Evolutionary conservation across 352 stramenopile genomes (phyloP).

Genomic region (Phytopythium helicoides): DNA sequence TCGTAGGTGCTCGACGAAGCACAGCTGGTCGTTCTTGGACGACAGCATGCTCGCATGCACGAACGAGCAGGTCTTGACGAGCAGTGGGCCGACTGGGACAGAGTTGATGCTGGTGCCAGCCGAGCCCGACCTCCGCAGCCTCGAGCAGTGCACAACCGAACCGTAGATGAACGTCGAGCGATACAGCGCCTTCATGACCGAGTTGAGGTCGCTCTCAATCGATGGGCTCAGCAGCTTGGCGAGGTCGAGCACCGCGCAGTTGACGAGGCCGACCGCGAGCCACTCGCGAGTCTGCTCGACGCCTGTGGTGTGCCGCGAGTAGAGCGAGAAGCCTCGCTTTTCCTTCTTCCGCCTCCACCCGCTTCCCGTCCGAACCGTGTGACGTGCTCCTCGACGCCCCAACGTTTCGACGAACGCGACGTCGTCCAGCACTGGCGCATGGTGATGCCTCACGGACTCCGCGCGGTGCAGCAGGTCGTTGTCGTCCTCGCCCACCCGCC

Average conservation of each 20-base stretch:
- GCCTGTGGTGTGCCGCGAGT: too few relatives aligned
- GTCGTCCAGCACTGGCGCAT: slow-evolving; percentile 9
- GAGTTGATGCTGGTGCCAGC: too few relatives aligned
- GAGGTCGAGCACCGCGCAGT: slow-evolving; percentile 21
- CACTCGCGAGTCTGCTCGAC: slow-evolving; percentile 25
- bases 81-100: slow-evolving; percentile 9
- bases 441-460: slow-evolving; percentile 13
- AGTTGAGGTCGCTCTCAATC: slow-evolving; percentile 33
- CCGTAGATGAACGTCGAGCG: slow-evolving; percentile 47
- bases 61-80: slow-evolving; percentile 37
- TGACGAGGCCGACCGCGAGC: slow-evolving; percentile 19
- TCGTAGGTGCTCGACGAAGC: slow-evolving; percentile 31
- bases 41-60: slow-evolving; percentile 23
- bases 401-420: background rate
- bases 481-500: slow-evolving; percentile 26
- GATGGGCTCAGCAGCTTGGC: slow-evolving; percentile 14
- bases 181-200: slow-evolving; percentile 33
- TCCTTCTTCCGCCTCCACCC: slow-evolving; percentile 33
- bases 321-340: slow-evolving; percentile 22
- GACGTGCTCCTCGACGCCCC: background rate
- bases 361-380: slow-evolving; percentile 12
- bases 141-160: slow-evolving; percentile 25
- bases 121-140: too few relatives aligned
- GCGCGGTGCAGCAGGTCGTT: slow-evolving; percentile 17
- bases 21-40: slow-evolving; percentile 38